Percentiles rank a stretch among this genome's conserved stretches.
These are phyloP conservation scores for Syzygium oleosum DNA, from an alignment of 345 rosid species.

Conservation along the genomic window DNA sequence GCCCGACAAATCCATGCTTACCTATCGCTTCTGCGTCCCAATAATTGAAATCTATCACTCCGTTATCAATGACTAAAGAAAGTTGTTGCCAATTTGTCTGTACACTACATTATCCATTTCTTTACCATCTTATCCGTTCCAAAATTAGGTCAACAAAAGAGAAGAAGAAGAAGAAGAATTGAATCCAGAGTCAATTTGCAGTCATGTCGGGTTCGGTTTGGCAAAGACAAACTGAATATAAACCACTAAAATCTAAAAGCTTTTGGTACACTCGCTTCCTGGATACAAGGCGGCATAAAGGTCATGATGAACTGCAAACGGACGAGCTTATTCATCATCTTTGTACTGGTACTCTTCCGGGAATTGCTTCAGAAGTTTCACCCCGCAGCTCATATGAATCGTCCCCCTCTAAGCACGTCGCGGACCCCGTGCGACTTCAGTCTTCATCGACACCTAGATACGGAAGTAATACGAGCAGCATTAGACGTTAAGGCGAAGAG, in stretches of 20 bases:
- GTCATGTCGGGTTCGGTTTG: not conserved
- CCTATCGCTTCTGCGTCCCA: not conserved
- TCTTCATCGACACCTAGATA: constrained; percentile 86
- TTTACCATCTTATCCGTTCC: not conserved
- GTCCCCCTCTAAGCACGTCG: constrained; percentile 71
- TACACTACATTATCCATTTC: not conserved
- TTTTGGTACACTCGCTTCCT: not conserved
- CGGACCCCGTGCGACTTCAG: constrained; percentile 85
- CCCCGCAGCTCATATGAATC: constrained; percentile 86
- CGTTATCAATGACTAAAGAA: not conserved
- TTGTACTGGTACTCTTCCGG: constrained; percentile 93
- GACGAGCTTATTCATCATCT: constrained; percentile 59
- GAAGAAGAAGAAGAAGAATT: not conserved
- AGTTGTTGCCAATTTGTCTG: not conserved
- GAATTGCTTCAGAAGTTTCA: constrained; percentile 76
- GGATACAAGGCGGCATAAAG: not conserved
- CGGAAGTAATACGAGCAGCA: not conserved
- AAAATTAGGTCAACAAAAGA: not conserved
- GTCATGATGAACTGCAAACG: not conserved
- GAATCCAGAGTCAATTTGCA: not conserved
- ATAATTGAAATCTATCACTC: not conserved
- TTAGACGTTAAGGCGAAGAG: not conserved
- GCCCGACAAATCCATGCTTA: not conserved
- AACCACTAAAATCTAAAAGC: not conserved
- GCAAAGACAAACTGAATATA: not conserved